Evolutionary conservation across 768 basidiomycete genomes (phyloP).

Genomic region (Cystobasidiopsis lactophilus): DNA sequence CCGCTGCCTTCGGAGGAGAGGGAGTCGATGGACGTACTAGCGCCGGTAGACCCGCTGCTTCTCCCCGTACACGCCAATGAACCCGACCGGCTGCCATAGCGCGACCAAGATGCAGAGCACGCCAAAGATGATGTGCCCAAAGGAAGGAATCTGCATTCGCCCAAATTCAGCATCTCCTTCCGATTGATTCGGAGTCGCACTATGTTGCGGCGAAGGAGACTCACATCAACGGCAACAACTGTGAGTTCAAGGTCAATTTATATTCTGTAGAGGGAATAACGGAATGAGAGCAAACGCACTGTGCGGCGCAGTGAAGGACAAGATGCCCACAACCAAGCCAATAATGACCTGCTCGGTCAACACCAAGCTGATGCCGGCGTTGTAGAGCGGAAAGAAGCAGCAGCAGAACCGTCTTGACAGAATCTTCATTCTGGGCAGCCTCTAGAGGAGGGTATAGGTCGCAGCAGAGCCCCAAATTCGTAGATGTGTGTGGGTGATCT

Average conservation of each 20-base stretch:
- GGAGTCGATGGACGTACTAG: constrained; percentile 6
- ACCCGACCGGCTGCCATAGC: constrained; percentile 56
- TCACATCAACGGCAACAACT: neutral
- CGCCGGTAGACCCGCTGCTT: constrained; percentile 19
- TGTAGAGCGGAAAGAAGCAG: constrained; percentile 59
- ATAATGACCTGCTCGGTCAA: constrained; percentile 51
- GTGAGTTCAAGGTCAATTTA: too few species aligned
- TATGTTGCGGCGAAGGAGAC: too few species aligned
- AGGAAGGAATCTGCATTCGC: constrained; percentile 65
- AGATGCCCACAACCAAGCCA: constrained; percentile 43
- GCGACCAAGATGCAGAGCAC: constrained; percentile 55
- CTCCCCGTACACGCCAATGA: constrained; percentile 61
- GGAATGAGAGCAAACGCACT: constrained; percentile 32
- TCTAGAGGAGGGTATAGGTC: too few species aligned
- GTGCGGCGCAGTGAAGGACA: constrained; percentile 53
- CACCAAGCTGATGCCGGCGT: constrained; percentile 67
- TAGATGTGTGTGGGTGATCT: too few species aligned
- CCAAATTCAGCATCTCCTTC: constrained; percentile 29
- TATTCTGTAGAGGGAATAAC: too few species aligned
- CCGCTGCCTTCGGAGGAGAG: neutral
- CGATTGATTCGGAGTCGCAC: neutral
- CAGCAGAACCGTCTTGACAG: too few species aligned
- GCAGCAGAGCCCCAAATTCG: too few species aligned
- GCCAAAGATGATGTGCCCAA: constrained; percentile 50
- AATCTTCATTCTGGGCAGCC: too few species aligned